Percentiles rank a stretch among this genome's conserved stretches.
phyloP scores from a whole-genome alignment of 441 rosid species.

The Isatis lusitanica region DNA sequence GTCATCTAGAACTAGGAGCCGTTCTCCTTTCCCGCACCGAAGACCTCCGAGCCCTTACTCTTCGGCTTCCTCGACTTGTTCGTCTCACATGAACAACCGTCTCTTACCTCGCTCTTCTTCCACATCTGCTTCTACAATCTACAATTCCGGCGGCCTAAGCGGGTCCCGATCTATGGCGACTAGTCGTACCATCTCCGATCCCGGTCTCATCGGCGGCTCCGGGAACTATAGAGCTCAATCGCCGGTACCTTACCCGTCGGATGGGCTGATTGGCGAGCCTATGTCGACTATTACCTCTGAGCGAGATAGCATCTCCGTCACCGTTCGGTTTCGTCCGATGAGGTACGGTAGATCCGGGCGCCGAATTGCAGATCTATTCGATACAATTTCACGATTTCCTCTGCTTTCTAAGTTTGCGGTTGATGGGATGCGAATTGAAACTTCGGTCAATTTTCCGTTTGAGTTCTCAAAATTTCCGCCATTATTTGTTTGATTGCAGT shows the following conservation, averaged over 20 bases:
- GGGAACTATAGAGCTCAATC: constrained; percentile 44
- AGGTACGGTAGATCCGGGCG: constrained; percentile 86
- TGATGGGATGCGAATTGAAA: constrained; percentile 11
- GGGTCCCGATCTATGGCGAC: constrained; percentile 84
- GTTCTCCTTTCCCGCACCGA: constrained; percentile 81
- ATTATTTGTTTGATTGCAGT: constrained; percentile 46
- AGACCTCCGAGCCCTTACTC: constrained; percentile 60
- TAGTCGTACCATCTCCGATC: constrained; percentile 62
- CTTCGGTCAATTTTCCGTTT: not conserved
- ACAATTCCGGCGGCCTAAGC: constrained; percentile 44
- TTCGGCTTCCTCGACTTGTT: constrained; percentile 58
- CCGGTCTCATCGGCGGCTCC: constrained; percentile 40
- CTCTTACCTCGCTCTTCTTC: constrained; percentile 81
- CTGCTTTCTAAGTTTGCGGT: not conserved
- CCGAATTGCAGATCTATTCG: constrained; percentile 51
- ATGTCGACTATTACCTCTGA: constrained; percentile 59
- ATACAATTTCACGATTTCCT: constrained; percentile 9
- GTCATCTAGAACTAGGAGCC: constrained; percentile 84
- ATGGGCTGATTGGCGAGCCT: constrained; percentile 65
- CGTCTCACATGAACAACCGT: constrained; percentile 65
- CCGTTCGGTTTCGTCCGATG: constrained; percentile 94
- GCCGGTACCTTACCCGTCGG: constrained; percentile 61
- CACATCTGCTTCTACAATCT: constrained; percentile 59
- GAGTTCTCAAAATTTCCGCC: not conserved
- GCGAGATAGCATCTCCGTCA: constrained; percentile 93